Conservation (phyloP, 306 rosid genomes). For the Mimosa pudica region DNA sequence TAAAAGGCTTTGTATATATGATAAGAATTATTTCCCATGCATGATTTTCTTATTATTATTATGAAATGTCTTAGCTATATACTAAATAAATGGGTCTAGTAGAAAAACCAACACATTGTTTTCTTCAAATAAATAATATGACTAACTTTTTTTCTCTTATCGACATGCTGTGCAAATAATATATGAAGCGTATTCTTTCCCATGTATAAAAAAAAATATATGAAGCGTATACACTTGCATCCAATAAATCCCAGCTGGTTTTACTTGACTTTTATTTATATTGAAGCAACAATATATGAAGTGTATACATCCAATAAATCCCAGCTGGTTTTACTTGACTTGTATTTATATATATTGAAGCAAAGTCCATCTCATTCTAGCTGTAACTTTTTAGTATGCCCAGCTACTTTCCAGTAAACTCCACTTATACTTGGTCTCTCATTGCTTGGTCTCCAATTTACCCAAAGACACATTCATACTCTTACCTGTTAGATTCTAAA, state of each 20-base stretch:
- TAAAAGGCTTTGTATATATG: background rate
- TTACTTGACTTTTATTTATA: too few relatives aligned
- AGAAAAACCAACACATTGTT: too few relatives aligned
- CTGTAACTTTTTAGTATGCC: constrained; percentile 27
- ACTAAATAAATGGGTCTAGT: background rate
- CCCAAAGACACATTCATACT: constrained; percentile 9
- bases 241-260: too few relatives aligned
- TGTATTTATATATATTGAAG: background rate
- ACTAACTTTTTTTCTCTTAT: too few relatives aligned
- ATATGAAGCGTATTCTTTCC: too few relatives aligned
- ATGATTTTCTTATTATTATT: too few relatives aligned
- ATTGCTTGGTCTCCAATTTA: constrained; percentile 16
- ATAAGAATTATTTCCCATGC: background rate
- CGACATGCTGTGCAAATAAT: too few relatives aligned
- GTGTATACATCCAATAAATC: constrained; percentile 28
- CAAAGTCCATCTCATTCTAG: constrained; percentile 46
- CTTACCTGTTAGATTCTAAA: constrained; percentile 23
- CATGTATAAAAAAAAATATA: too few relatives aligned
- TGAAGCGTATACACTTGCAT: too few relatives aligned
- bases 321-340: constrained; percentile 17
- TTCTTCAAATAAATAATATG: too few relatives aligned
- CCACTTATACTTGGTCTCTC: background rate
- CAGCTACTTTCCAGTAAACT: constrained; percentile 23
- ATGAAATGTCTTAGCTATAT: too few relatives aligned
- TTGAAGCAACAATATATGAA: background rate